Evolutionary conservation across 2,329 filamentous ascomycete genomes (phyloP).

Genomic region (Hymenoscyphus albidus): DNA sequence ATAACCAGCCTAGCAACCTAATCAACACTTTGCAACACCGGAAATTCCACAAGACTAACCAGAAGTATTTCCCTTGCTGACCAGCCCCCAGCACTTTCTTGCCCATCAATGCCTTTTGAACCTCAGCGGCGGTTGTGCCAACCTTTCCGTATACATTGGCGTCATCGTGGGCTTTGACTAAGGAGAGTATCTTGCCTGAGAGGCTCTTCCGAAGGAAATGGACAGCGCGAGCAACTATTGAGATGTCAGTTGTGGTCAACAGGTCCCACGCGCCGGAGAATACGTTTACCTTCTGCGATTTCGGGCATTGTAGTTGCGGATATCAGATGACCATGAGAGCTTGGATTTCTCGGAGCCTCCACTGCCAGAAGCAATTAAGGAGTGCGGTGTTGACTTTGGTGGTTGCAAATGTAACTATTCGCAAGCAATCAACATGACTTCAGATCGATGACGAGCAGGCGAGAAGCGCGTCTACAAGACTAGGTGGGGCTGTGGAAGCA

Average conservation of each 20-base stretch:
- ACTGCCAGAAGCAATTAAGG: neutral
- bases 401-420: neutral
- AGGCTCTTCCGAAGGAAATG: conserved; percentile 79
- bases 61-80: conserved; percentile 97
- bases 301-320: conserved; percentile 49
- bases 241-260: neutral
- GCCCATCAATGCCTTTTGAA: conserved; percentile 69
- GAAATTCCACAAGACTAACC: conserved; percentile 41
- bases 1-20: conserved; percentile 56
- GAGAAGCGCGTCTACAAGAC: neutral
- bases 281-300: conserved; percentile 52
- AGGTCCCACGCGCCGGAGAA: neutral
- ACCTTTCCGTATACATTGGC: conserved; percentile 86
- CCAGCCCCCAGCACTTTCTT: conserved; percentile 68
- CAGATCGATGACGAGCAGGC: neutral
- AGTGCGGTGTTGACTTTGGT: neutral
- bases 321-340: neutral
- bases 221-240: conserved; percentile 72
- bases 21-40: neutral
- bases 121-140: conserved; percentile 71
- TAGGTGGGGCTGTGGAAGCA: neutral
- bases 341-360: too few species aligned
- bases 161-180: conserved; percentile 72
- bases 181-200: conserved; percentile 75
- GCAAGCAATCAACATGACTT: neutral